Conservation (phyloP, 768 basidiomycete species). For the Coprinellus aureogranulatus region DNA sequence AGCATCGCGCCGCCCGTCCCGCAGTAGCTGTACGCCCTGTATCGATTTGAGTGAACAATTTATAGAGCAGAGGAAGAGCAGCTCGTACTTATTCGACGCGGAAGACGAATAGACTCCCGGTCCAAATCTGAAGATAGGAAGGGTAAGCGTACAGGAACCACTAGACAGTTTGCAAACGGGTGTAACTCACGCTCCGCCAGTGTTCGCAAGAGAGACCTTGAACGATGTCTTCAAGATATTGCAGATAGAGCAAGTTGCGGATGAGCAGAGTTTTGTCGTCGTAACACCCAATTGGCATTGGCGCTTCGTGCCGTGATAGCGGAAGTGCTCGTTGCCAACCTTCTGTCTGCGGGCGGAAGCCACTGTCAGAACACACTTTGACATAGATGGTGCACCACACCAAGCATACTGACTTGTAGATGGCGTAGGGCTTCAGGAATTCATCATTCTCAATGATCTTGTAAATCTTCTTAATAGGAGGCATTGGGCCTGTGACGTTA, state of each 20-base stretch:
- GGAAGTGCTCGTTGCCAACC: conserved; percentile 27
- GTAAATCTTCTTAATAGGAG: conserved; percentile 12
- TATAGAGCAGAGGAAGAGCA: neutral
- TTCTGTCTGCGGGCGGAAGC: conserved; percentile 12
- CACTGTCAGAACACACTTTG: no score
- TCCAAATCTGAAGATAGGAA: conserved; percentile 19
- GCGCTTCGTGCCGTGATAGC: conserved; percentile 30
- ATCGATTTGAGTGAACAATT: neutral
- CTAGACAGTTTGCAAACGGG: no score
- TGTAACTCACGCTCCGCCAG: conserved; percentile 5
- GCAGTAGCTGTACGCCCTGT: conserved; percentile 23
- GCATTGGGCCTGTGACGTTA: neutral
- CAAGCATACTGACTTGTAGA: conserved; percentile 9
- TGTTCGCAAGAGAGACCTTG: conserved; percentile 27
- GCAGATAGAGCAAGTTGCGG: conserved; percentile 22
- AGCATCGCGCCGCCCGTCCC: conserved; percentile 21
- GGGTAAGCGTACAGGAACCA: no score
- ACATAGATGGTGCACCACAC: no score
- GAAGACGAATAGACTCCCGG: conserved; percentile 28
- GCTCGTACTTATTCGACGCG: conserved; percentile 28
- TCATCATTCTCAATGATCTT: conserved; percentile 17
- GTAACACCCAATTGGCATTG: conserved; percentile 24
- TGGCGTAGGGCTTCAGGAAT: conserved; percentile 13
- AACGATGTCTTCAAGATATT: conserved; percentile 30
- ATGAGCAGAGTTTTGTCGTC: conserved; percentile 22